Base-by-base conservation (phyloP, 192 early-diverging fungal genomes). In the Backusella sp. region DNA sequence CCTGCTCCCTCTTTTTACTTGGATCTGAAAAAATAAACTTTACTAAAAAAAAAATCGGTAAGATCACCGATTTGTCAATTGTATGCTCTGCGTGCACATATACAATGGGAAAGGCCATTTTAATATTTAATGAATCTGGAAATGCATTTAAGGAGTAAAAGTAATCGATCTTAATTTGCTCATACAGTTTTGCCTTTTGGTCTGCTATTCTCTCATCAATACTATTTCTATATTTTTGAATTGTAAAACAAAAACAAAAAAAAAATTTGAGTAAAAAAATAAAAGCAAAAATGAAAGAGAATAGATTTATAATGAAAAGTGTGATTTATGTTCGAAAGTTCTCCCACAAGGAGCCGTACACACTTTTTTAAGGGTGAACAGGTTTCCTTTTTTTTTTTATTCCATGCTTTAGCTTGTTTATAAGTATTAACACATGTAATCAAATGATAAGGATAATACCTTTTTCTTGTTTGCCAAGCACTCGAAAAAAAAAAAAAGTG, bases 51-150 rank as follows among this genome's bases (percentile, higher is more conserved):
- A 62, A 62, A 28, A 28, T 62, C 56, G 56, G 56, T 28, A 62
- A 62, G 56, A 2, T 28, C 23, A 28, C 56, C 56, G 56, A 62
- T 62, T 62, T 62, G 56, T 26, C 26, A 62, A 28, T 28, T 28
- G 26, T 28, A 28, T 62, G 56, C 26, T 28, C 23, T 62, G 26
- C 4, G 56, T 26, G 26, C 12, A 28, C 23, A 28, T 62, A 3
- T 21, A 56, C 53, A 56, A 56, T 56, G 49, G 8, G 49, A 53
- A 17, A n/a, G n/a, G 17, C 17, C 21, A 56, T 26, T 56, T 56
- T 56, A 62, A 62, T 62, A 62, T 62, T 62, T 62, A 62, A 62
- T 62, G 28, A 62, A 62, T 62, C 8, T 62, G 56, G 56, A 62
- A 62, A 28, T 23, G 6, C n/a, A n/a, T 68, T 67, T 68, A 37